Conservation (phyloP, 2,329 filamentous ascomycete genomes). For the Fusarium sp. region DNA sequence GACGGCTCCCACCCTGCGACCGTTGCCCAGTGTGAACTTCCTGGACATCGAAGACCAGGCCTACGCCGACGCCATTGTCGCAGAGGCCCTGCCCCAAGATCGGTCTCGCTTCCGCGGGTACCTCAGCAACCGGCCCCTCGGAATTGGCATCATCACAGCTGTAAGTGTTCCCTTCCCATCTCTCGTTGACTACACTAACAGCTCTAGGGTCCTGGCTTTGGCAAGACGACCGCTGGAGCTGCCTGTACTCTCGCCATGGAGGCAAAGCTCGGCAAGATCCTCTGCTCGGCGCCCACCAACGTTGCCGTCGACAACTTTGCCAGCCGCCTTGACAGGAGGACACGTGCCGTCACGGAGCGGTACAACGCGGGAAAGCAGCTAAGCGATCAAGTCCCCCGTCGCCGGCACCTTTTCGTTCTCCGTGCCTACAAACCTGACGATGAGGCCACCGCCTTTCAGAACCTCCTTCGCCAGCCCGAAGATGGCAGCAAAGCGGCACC, state of each 20-base stretch:
- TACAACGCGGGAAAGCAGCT: constrained; percentile 7
- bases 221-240: constrained; percentile 27
- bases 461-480: too few species aligned
- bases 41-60: neutral
- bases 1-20: too few species aligned
- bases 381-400: neutral
- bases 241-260: constrained; percentile 22
- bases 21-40: neutral
- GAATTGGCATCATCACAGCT: constrained; percentile 20
- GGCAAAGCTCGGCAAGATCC: constrained; percentile 7
- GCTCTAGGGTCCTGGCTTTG: constrained; percentile 28
- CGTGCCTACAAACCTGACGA: constrained; percentile 4
- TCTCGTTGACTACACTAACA: neutral
- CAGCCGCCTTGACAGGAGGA: neutral
- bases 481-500: too few species aligned
- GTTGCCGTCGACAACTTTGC: constrained; percentile 23
- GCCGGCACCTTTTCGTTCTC: constrained; percentile 4
- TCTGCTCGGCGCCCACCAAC: constrained; percentile 23
- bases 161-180: constrained; percentile 12
- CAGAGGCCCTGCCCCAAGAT: constrained; percentile 21
- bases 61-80: constrained; percentile 16
- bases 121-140: constrained; percentile 16
- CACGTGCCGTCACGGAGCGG: neutral
- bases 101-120: constrained; percentile 21
- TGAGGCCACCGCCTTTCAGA: neutral